Base-by-base conservation (phyloP, 192 early-diverging fungal species). In the Spizellomyces punctatus region DNA sequence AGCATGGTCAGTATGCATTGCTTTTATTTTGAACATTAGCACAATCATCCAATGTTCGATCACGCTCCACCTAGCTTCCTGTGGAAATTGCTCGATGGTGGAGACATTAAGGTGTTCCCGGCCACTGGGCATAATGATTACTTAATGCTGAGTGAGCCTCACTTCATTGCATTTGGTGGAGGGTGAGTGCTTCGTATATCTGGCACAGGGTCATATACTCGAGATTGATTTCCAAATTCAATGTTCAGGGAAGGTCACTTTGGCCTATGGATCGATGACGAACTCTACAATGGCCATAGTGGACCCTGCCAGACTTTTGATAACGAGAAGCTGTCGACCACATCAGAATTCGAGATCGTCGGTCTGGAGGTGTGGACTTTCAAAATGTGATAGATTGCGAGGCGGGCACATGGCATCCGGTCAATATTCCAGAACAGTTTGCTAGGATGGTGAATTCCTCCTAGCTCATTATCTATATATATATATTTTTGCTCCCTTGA, bases 241-340 rank as follows among this genome's bases (percentile, higher is more conserved):
- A 48, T 52, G 6, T 5, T 42, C 27, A 68, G 66, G 71, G 68
- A 82, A 52, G 85, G 82, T n/a, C 69, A 70, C 36, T 83, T 83
- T 79, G 85, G 85, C 4, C 73, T 86, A 7, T 86, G 82, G 82
- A 66, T 86, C 5, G 79, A 79, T 63, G 76, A 78, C 46, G 69
- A 83, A 56, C 74, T 86, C 14, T 74, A 78, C 61, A 76, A 84
- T 58, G 85, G 85, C 0, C 80, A 86, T 68, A 72, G 67, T 45
- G 82, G 80, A 46, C 76, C 62, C 14, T 86, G 82, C 52, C 66
- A 73, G 36, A 84, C 85, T 19, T 86, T 86, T 67, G 65, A 67
- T 3, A 86, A 86, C 62, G 78, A 80, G 50, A 57, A 19, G 41
- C 60, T 85, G 27, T 77, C 74, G 6, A 44, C 9, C 4, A 64